Conservation (phyloP, 352 stramenopile genomes). For the Phytophthora syringae region DNA sequence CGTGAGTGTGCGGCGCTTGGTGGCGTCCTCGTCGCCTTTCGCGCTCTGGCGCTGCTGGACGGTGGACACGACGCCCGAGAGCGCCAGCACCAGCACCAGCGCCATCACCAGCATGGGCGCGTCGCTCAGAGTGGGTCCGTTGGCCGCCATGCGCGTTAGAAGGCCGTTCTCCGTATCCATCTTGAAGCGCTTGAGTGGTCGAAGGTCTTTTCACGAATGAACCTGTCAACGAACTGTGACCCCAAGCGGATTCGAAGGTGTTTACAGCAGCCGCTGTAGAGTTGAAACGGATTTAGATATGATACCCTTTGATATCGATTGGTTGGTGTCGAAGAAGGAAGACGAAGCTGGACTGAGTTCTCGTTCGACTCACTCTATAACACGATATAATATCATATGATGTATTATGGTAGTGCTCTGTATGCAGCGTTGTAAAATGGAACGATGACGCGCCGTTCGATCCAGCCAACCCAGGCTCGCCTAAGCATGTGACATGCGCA, state of each 20-base stretch:
- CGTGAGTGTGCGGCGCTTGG: slow-evolving; percentile 35
- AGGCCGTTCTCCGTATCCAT: slow-evolving; percentile 38
- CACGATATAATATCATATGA: no score
- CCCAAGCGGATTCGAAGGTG: background rate
- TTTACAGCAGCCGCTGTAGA: background rate
- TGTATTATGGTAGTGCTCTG: no score
- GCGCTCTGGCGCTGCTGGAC: slow-evolving; percentile 31
- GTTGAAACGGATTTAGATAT: background rate
- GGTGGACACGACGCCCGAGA: slow-evolving; percentile 39
- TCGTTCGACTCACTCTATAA: no score
- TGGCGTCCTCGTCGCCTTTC: background rate
- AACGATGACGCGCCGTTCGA: slow-evolving; percentile 7
- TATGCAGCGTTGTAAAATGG: background rate
- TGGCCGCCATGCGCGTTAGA: slow-evolving; percentile 32
- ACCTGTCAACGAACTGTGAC: background rate
- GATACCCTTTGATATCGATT: background rate
- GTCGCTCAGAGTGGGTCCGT: slow-evolving; percentile 29
- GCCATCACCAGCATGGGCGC: slow-evolving; percentile 38
- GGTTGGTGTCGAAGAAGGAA: no score
- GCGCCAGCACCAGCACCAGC: slow-evolving; percentile 40
- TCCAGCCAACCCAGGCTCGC: background rate
- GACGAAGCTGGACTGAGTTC: no score
- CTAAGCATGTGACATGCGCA: slow-evolving; percentile 11
- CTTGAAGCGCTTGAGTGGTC: background rate
- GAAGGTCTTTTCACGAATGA: slow-evolving; percentile 26